Base-by-base conservation (phyloP, 1,139 yeast genomes). In the Blastobotrys serpentis region DNA sequence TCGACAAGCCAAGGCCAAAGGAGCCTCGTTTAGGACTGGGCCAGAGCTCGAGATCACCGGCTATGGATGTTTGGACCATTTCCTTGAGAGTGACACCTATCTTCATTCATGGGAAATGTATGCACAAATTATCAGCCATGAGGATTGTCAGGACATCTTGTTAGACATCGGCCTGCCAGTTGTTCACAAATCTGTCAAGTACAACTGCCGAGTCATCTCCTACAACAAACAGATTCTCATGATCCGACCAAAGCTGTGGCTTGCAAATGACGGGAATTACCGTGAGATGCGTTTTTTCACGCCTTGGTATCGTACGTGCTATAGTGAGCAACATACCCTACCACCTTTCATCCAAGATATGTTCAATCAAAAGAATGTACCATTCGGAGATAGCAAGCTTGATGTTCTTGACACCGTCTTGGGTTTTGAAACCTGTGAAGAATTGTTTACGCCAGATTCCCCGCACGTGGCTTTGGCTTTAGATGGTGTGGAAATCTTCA, bases 371-470 rank as follows among this genome's bases (percentile, higher is more conserved):
- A 49, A 58, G 10, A 66, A 71, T 11, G 95, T 88, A 16, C 78
- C 77, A 25, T 82, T 92, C 67, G 99, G 99, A 45, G 98, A 92
- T 71, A 94, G 95, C 52, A 84, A 88, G 5, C 72, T 92, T 46
- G 80, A 84, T 50, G 86, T 96, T 0, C 67, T 81, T 53, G 97
- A 89, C 60, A 88, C 98, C 0, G 82, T 86, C 44, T 75, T 92
- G 53, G 99, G 98, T 10, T 88, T 90, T 48, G 99, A 92, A 68
- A 92, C 98, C 1, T 92, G 99, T 66, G 99, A 92, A 65, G 99
- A 92, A 67, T 74, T 92, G 51, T 92, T 92, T 68, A 92, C 99
- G 0, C 98, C 98, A 0, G 84, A 88, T 57, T 83, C 96, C 7
- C 98, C 99, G 2, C 97, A 92, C 65, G 86, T 92, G 52, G 80